Evolutionary conservation across 164 flowering plant genomes (phyloP).

Genomic region (Vitis amurensis): DNA sequence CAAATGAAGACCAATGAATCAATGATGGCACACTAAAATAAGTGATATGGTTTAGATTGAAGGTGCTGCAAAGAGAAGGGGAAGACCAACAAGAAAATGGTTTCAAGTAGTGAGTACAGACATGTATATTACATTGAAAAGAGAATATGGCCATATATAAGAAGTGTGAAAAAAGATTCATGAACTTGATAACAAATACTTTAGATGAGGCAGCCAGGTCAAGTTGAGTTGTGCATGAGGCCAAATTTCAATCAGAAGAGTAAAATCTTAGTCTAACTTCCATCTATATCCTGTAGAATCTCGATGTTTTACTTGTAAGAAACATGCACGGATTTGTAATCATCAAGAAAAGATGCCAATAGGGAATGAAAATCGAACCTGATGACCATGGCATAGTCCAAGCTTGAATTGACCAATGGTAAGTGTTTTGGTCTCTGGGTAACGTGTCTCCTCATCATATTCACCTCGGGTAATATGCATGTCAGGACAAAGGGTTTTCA

Average conservation of each 20-base stretch:
- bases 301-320: neutral
- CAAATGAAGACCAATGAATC: no score
- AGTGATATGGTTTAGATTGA: no score
- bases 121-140: no score
- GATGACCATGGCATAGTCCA: constrained; percentile 95
- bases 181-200: no score
- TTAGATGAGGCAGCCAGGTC: no score
- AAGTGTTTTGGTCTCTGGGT: constrained; percentile 87
- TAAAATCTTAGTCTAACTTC: neutral
- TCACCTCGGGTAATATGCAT: constrained; percentile 89
- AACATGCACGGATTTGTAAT: neutral
- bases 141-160: no score
- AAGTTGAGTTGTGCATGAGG: neutral
- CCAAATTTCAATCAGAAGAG: neutral
- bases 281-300: neutral
- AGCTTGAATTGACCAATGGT: constrained; percentile 96
- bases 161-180: no score
- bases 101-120: no score
- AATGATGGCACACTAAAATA: no score
- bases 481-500: constrained; percentile 87
- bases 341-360: neutral
- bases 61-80: no score
- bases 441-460: constrained; percentile 83
- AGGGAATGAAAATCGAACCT: constrained; percentile 46
- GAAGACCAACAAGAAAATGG: no score